phyloP scores from a whole-genome alignment of 345 rosid genomes.

The Populus alba region DNA sequence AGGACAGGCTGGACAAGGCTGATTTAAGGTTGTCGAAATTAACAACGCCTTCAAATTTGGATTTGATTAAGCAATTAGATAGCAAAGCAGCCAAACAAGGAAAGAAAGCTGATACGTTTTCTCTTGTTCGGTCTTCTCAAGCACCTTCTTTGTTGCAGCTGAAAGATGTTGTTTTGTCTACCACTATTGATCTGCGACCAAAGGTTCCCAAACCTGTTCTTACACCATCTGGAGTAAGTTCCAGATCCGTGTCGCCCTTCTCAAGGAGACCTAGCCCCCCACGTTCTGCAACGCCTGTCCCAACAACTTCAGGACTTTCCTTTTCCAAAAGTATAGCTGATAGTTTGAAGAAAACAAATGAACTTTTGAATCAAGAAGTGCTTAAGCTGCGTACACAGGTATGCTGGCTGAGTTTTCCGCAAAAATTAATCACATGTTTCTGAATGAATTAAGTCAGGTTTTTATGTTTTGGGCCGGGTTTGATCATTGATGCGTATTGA shows the following conservation, averaged over 20 bases:
- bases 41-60: slow-evolving; percentile 65
- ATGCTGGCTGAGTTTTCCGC: slow-evolving; percentile 14
- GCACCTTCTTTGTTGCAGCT: slow-evolving; percentile 78
- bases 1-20: slow-evolving; percentile 81
- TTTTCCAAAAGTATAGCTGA: slow-evolving; percentile 74
- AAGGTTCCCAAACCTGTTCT: slow-evolving; percentile 64
- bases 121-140: slow-evolving; percentile 70
- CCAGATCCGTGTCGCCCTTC: slow-evolving; percentile 95
- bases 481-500: slow-evolving; percentile 11
- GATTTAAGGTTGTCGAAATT: slow-evolving; percentile 77
- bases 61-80: slow-evolving; percentile 90
- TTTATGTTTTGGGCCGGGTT: neutral
- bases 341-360: slow-evolving; percentile 93
- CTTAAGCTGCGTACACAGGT: slow-evolving; percentile 89
- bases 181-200: slow-evolving; percentile 60
- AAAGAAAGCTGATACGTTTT: slow-evolving; percentile 66
- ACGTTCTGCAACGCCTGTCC: slow-evolving; percentile 90
- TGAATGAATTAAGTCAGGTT: neutral
- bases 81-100: slow-evolving; percentile 92
- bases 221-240: slow-evolving; percentile 74
- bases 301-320: slow-evolving; percentile 72
- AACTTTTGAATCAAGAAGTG: slow-evolving; percentile 86
- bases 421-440: neutral
- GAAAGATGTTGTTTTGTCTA: slow-evolving; percentile 68
- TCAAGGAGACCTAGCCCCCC: slow-evolving; percentile 94